These are phyloP conservation scores for Phytopythium aichiense DNA, from an alignment of 352 stramenopile species.

Conservation along the genomic window DNA sequence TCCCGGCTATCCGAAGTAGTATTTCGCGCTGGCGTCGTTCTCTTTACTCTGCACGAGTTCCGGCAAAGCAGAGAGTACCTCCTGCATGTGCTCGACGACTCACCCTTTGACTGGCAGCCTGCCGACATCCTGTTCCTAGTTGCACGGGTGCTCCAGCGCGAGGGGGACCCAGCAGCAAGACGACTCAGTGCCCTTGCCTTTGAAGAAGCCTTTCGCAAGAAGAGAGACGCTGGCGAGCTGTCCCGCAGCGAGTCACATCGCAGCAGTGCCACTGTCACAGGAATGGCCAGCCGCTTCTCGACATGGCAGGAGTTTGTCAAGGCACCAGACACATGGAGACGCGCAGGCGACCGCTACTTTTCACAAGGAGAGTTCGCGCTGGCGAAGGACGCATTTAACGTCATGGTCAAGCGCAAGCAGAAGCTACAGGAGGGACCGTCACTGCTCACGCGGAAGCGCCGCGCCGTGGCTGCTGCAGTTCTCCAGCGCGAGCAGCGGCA, in stretches of 20 bases:
- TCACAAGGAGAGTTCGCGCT: conserved; percentile 43
- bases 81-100: conserved; percentile 49
- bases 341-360: conserved; percentile 48
- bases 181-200: conserved; percentile 55
- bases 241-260: not conserved
- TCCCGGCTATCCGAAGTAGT: conserved; percentile 43
- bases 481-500: conserved; percentile 10
- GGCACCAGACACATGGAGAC: conserved; percentile 40
- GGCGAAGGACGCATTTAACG: conserved; percentile 51
- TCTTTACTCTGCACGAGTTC: conserved; percentile 55
- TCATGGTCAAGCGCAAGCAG: conserved; percentile 53
- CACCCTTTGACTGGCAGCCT: conserved; percentile 42
- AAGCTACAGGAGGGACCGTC: conserved; percentile 17
- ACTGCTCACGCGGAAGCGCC: conserved; percentile 26
- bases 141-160: conserved; percentile 51
- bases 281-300: conserved; percentile 19
- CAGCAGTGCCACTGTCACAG: conserved; percentile 7
- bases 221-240: conserved; percentile 10
- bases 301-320: conserved; percentile 68
- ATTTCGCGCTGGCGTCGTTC: conserved; percentile 59
- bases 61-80: conserved; percentile 67
- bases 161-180: conserved; percentile 32
- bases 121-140: conserved; percentile 60
- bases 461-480: conserved; percentile 22
- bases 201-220: conserved; percentile 61